Percentiles rank a stretch among this genome's conserved stretches.
These are phyloP conservation scores for Halteria grandinella DNA, from an alignment of 73 alveolate genomes.

Conservation along the genomic window DNA sequence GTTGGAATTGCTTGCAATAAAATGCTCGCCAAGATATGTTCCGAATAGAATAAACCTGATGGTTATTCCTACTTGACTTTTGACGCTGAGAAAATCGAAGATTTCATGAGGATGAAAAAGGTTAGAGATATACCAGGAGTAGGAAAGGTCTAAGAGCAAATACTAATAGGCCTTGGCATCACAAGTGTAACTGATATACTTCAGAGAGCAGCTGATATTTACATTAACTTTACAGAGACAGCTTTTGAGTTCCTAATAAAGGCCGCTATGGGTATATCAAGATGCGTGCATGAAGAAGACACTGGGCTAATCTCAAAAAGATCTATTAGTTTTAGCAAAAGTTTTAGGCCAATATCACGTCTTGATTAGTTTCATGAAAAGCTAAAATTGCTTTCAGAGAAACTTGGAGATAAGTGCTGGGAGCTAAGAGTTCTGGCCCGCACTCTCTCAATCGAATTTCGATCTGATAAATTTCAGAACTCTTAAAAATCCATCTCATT, in stretches of 20 bases:
- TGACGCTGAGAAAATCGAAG: constrained; percentile 31
- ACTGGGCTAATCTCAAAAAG: constrained; percentile 30
- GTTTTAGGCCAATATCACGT: constrained; percentile 36
- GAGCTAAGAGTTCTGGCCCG: constrained; percentile 11
- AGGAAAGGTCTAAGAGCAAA: constrained; percentile 83
- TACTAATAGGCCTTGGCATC: constrained; percentile 72
- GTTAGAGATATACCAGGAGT: constrained; percentile 91
- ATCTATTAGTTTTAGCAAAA: constrained; percentile 22
- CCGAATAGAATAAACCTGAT: constrained; percentile 80
- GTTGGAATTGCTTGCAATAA: constrained; percentile 86
- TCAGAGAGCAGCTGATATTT: constrained; percentile 63
- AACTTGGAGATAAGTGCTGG: constrained; percentile 32
- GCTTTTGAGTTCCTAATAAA: constrained; percentile 73
- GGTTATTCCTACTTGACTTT: constrained; percentile 46
- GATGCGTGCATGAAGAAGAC: constrained; percentile 51
- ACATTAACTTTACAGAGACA: constrained; percentile 64
- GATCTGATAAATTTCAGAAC: constrained; percentile 8
- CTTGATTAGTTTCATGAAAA: constrained; percentile 35
- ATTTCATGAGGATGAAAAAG: constrained; percentile 75
- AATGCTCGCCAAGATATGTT: constrained; percentile 82
- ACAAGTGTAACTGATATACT: constrained; percentile 60
- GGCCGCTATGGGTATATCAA: constrained; percentile 61
- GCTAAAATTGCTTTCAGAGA: constrained; percentile 15
- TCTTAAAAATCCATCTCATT: constrained; percentile 17
- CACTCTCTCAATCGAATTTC: constrained; percentile 33